Evolutionary conservation across 371 early-diverging fungal genomes (phyloP).

Genomic region (Mortierella sp.): DNA sequence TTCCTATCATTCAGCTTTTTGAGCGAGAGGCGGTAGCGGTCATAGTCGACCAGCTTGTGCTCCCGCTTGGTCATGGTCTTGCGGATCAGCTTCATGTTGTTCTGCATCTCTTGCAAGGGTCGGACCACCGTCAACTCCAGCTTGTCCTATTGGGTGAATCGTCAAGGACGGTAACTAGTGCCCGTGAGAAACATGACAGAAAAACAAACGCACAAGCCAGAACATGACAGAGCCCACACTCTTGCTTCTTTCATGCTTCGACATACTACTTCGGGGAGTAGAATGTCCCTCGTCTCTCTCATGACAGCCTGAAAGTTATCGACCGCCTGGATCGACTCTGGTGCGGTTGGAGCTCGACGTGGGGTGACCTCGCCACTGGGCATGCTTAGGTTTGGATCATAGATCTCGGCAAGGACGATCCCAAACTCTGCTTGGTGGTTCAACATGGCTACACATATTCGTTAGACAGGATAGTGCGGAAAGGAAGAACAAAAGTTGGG

Average conservation of each 20-base stretch:
- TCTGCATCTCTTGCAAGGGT: slow-evolving; percentile 75
- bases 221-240: not conserved
- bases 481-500: slow-evolving; percentile 15
- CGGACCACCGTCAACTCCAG: slow-evolving; percentile 81
- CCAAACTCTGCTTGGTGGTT: slow-evolving; percentile 80
- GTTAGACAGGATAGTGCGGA: not conserved
- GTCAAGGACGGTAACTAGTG: not conserved
- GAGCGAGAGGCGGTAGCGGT: slow-evolving; percentile 78
- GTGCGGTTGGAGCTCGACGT: slow-evolving; percentile 67
- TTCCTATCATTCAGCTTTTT: slow-evolving; percentile 76
- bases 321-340: slow-evolving; percentile 71
- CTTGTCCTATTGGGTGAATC: slow-evolving; percentile 61
- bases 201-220: not conserved
- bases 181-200: not conserved
- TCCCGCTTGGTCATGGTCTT: slow-evolving; percentile 84
- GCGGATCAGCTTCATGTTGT: slow-evolving; percentile 75
- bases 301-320: slow-evolving; percentile 75
- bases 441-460: slow-evolving; percentile 65
- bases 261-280: slow-evolving; percentile 78
- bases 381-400: slow-evolving; percentile 59
- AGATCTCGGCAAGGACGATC: slow-evolving; percentile 72
- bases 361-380: slow-evolving; percentile 60
- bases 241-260: not conserved
- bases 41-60: slow-evolving; percentile 89
- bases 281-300: slow-evolving; percentile 70